A percentile compares a stretch with the other conserved stretches of the same genome.
Conservation (phyloP, 768 basidiomycete genomes). For the Leccinum boreale region DNA sequence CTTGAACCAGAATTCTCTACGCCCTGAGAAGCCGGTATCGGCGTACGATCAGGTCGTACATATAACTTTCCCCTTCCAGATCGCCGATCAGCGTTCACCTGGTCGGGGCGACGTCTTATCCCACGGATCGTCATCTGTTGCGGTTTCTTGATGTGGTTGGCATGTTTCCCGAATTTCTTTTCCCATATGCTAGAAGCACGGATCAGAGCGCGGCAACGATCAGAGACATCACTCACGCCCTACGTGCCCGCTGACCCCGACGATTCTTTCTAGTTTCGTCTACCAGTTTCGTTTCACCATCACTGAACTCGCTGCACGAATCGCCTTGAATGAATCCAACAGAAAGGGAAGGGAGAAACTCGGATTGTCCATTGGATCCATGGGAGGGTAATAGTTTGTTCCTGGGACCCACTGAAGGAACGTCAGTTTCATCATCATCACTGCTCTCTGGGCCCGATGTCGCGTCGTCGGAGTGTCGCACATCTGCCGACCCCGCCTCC, state of each 20-base stretch:
- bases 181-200: slow-evolving; percentile 81
- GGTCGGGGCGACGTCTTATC: slow-evolving; percentile 12
- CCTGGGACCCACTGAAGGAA: slow-evolving; percentile 11
- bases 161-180: slow-evolving; percentile 88
- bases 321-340: slow-evolving; percentile 82
- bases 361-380: slow-evolving; percentile 36
- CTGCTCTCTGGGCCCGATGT: slow-evolving; percentile 26
- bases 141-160: slow-evolving; percentile 84
- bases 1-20: background rate
- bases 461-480: slow-evolving; percentile 22
- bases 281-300: slow-evolving; percentile 52
- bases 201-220: slow-evolving; percentile 5
- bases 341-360: slow-evolving; percentile 86
- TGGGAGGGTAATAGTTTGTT: slow-evolving; percentile 21
- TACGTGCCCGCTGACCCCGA: slow-evolving; percentile 88
- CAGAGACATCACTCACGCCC: slow-evolving; percentile 65
- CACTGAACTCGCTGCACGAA: slow-evolving; percentile 75
- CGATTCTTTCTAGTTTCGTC: slow-evolving; percentile 76
- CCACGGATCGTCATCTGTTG: slow-evolving; percentile 23
- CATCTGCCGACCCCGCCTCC: slow-evolving; percentile 3
- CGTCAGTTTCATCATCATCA: slow-evolving; percentile 16
- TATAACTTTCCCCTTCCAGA: slow-evolving; percentile 11
- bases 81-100: slow-evolving; percentile 13
- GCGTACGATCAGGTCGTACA: background rate
- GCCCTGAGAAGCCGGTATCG: background rate